Percentiles rank a stretch among this genome's conserved stretches.
Evolutionary conservation across 2,329 filamentous ascomycete genomes (phyloP).

Genomic region (Emericellopsis cladophorae): DNA sequence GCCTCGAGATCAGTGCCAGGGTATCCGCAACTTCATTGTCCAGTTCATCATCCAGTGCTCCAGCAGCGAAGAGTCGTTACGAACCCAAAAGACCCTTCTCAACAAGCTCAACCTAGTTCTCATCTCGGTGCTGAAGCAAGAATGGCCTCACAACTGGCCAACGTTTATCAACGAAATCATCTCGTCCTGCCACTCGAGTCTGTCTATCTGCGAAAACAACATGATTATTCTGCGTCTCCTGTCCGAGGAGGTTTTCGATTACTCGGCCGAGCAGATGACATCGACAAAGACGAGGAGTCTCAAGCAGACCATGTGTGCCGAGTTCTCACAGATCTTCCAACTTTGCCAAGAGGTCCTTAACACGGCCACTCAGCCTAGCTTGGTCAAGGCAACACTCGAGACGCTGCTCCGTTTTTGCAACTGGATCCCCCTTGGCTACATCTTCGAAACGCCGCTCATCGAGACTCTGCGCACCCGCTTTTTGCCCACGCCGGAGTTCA

Average conservation of each 20-base stretch:
- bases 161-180: conserved; percentile 99
- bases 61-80: conserved; percentile 75
- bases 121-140: conserved; percentile 95
- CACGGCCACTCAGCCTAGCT: conserved; percentile 73
- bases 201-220: conserved; percentile 99
- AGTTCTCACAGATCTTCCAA: conserved; percentile 97
- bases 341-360: conserved; percentile 91
- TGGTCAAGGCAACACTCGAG: conserved; percentile 94
- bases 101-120: conserved; percentile 98
- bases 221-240: conserved; percentile 94
- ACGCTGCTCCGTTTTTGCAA: conserved; percentile 94
- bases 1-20: conserved; percentile 89
- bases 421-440: conserved; percentile 97
- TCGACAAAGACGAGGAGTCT: conserved; percentile 91
- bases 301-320: conserved; percentile 97
- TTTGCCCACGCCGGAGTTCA: conserved; percentile 85
- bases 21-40: conserved; percentile 97
- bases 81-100: conserved; percentile 73
- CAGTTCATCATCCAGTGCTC: conserved; percentile 96
- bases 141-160: conserved; percentile 99
- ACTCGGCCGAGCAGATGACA: conserved; percentile 98
- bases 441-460: conserved; percentile 95
- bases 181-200: conserved; percentile 83
- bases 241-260: conserved; percentile 98
- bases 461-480: conserved; percentile 89